A percentile compares a stretch with the other conserved stretches of the same genome.
These are phyloP conservation scores for Salinomyces thailandicus DNA, from an alignment of 2,329 filamentous ascomycete species.

Conservation along the genomic window DNA sequence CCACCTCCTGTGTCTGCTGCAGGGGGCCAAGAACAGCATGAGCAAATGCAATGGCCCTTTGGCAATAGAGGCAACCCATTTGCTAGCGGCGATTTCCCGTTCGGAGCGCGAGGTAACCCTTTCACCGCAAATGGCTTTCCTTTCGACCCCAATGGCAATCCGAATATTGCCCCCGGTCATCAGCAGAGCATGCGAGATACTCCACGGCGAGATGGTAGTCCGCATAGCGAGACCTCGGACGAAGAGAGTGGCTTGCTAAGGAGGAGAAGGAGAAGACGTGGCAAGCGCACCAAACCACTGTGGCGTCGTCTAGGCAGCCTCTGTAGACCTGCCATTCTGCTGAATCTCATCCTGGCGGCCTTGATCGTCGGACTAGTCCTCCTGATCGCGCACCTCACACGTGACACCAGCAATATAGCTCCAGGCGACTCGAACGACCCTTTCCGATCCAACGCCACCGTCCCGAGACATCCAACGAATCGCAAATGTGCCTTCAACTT, in stretches of 20 bases:
- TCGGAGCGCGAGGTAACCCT: slow-evolving; percentile 3
- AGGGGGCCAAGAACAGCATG: too few relatives aligned
- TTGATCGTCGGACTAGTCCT: not conserved
- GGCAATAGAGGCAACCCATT: slow-evolving; percentile 5
- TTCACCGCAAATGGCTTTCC: not conserved
- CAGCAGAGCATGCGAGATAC: slow-evolving; percentile 1
- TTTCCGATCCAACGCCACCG: not conserved
- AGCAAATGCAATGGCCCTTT: slow-evolving; percentile 5
- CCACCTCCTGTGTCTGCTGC: too few relatives aligned
- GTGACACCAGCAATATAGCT: not conserved
- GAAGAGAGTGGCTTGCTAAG: too few relatives aligned
- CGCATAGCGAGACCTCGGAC: not conserved
- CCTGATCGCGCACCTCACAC: not conserved
- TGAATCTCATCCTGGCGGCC: not conserved
- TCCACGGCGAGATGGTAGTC: not conserved
- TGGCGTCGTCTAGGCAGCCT: not conserved
- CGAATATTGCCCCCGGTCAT: not conserved
- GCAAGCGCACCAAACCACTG: too few relatives aligned
- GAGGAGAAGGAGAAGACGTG: too few relatives aligned
- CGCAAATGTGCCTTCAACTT: slow-evolving; percentile 8
- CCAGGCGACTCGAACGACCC: not conserved
- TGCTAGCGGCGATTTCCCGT: slow-evolving; percentile 2
- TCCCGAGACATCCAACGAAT: not conserved
- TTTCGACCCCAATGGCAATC: not conserved
- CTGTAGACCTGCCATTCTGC: not conserved